Conservation (phyloP, 129 eudicot genomes). For the Centella asiatica region DNA sequence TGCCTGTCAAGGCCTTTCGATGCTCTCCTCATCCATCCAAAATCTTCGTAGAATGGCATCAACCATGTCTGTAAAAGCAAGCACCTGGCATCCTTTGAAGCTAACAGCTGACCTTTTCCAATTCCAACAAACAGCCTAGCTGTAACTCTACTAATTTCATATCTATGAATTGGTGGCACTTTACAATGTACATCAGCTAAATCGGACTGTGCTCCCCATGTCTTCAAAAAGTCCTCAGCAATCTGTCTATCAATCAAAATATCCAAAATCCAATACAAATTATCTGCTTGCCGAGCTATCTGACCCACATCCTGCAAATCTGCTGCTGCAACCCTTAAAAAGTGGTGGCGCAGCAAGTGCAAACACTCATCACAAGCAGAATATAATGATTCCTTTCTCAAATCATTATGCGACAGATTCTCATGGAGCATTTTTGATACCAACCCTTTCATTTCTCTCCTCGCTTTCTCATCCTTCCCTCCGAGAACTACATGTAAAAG, state of each 20-base stretch:
- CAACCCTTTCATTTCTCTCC: conserved; percentile 77
- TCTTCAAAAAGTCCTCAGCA: conserved; percentile 71
- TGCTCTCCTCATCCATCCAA: conserved; percentile 92
- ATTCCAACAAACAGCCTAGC: conserved; percentile 86
- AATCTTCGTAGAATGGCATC: conserved; percentile 90
- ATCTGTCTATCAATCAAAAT: conserved; percentile 80
- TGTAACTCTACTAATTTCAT: conserved; percentile 77
- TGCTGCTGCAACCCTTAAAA: conserved; percentile 49
- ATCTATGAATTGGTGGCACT: conserved; percentile 68
- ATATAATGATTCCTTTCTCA: conserved; percentile 70
- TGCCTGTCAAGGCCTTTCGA: conserved; percentile 78
- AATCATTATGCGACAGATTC: conserved; percentile 58
- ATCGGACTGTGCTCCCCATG: conserved; percentile 67
- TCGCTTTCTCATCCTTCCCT: conserved; percentile 92
- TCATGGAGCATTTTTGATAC: conserved; percentile 84
- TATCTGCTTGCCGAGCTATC: conserved; percentile 81
- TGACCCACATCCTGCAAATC: conserved; percentile 50
- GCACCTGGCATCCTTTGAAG: conserved; percentile 78
- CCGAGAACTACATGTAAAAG: conserved; percentile 76
- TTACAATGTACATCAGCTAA: conserved; percentile 69
- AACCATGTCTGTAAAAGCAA: conserved; percentile 85
- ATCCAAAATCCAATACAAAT: conserved; percentile 85
- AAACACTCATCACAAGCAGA: conserved; percentile 73
- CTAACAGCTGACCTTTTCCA: conserved; percentile 84
- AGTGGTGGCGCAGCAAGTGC: conserved; percentile 38